phyloP scores from a whole-genome alignment of 1,284 basidiomycete genomes.

The Pisolithus thermaeus region DNA sequence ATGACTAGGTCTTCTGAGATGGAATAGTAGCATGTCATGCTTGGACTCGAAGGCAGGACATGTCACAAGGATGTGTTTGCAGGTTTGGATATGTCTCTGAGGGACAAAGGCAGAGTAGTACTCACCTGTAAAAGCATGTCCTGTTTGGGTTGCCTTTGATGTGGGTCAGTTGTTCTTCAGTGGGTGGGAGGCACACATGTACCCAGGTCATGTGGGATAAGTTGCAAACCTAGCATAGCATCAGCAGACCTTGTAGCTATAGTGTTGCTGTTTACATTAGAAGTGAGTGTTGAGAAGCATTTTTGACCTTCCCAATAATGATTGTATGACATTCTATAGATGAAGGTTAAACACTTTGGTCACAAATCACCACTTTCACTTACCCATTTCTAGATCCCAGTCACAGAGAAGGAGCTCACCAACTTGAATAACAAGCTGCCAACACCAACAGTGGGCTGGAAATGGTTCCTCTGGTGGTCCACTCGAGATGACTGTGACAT shows the following conservation, averaged over 20 bases:
- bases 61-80: too few species aligned
- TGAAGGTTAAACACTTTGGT: slow-evolving; percentile 1
- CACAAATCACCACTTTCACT: slow-evolving; percentile 2
- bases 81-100: too few species aligned
- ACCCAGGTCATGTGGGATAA: slow-evolving; percentile 73
- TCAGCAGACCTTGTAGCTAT: background rate
- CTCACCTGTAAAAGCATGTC: too few species aligned
- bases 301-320: slow-evolving; percentile 84
- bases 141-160: slow-evolving; percentile 38
- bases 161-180: slow-evolving; percentile 35
- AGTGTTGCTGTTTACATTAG: slow-evolving; percentile 43
- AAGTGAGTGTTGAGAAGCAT: slow-evolving; percentile 62
- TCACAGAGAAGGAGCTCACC: slow-evolving; percentile 29
- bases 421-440: slow-evolving; percentile 7
- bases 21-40: too few species aligned
- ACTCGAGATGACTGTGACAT: slow-evolving; percentile 31
- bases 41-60: too few species aligned
- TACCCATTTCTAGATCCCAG: slow-evolving; percentile 23
- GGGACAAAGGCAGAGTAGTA: too few species aligned
- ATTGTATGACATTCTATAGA: slow-evolving; percentile 68
- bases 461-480: slow-evolving; percentile 31
- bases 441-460: slow-evolving; percentile 20
- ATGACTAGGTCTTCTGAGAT: too few species aligned
- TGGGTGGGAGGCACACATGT: slow-evolving; percentile 62
- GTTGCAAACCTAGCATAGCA: slow-evolving; percentile 46